A percentile compares a stretch with the other conserved stretches of the same genome.
These are phyloP conservation scores for Shiraia sp. DNA, from an alignment of 2,329 filamentous ascomycete species.

Conservation along the genomic window DNA sequence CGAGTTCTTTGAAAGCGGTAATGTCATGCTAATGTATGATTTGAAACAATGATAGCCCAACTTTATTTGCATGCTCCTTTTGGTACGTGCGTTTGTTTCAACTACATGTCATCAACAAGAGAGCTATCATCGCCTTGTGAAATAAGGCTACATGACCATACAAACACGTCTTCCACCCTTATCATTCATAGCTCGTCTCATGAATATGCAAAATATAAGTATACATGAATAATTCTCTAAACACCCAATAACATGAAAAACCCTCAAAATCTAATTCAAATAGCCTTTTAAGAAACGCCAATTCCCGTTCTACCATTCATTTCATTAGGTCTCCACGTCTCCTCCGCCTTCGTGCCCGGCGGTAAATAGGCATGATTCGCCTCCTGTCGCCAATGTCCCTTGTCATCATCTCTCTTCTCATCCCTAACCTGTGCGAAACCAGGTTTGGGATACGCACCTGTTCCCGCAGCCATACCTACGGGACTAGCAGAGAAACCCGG, in stretches of 20 bases:
- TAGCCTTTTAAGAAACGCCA: conserved; percentile 21
- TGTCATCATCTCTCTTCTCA: conserved; percentile 62
- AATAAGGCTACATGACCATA: no score
- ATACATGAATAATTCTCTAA: no score
- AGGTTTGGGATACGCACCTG: conserved; percentile 32
- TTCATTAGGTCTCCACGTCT: conserved; percentile 66
- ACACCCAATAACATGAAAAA: no score
- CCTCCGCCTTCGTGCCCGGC: conserved; percentile 81
- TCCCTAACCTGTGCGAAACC: conserved; percentile 45
- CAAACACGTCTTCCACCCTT: no score
- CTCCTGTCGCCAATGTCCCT: conserved; percentile 47
- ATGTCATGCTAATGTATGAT: conserved; percentile 37
- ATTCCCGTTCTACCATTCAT: conserved; percentile 28
- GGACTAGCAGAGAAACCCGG: conserved; percentile 46
- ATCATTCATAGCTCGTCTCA: not conserved
- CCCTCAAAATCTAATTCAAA: conserved; percentile 2
- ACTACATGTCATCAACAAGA: not conserved
- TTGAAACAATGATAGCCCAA: conserved; percentile 19
- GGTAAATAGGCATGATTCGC: conserved; percentile 64
- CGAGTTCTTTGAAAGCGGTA: conserved; percentile 28
- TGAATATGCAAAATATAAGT: no score
- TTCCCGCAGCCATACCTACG: conserved; percentile 41
- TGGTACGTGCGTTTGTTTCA: not conserved
- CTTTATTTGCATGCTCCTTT: not conserved
- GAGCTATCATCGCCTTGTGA: not conserved